phyloP scores from a whole-genome alignment of 164 flowering plant genomes.

The Umbellularia californica region DNA sequence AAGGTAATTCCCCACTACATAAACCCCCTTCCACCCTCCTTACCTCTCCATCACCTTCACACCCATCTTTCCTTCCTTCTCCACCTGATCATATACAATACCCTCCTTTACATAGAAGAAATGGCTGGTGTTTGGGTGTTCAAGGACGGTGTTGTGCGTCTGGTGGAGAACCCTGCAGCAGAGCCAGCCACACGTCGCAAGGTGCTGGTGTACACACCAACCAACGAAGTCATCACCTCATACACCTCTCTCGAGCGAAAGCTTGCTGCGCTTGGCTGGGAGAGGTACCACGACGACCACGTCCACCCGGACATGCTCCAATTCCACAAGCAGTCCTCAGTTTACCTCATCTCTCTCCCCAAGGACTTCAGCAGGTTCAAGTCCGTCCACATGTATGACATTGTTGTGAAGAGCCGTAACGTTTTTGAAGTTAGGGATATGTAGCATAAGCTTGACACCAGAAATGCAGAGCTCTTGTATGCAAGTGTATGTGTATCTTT shows the following conservation, averaged over 20 bases:
- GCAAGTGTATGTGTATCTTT: not conserved
- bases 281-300: constrained; percentile 76
- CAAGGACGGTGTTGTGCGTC: constrained; percentile 66
- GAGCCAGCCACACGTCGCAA: constrained; percentile 41
- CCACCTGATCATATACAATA: not conserved
- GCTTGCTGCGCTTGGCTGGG: constrained; percentile 71
- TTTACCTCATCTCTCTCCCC: constrained; percentile 90
- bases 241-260: constrained; percentile 50
- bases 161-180: constrained; percentile 55
- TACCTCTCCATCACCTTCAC: not conserved
- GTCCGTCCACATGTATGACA: constrained; percentile 87
- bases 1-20: not conserved
- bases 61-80: not conserved
- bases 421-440: constrained; percentile 71
- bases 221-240: constrained; percentile 59
- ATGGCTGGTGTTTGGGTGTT: constrained; percentile 98
- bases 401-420: constrained; percentile 75
- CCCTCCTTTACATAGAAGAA: not conserved
- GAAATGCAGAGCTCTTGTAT: not conserved
- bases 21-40: not conserved
- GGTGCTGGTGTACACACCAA: constrained; percentile 52
- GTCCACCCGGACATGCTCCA: constrained; percentile 75
- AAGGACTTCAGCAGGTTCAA: constrained; percentile 63
- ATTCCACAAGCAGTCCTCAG: constrained; percentile 72
- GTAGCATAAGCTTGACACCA: constrained; percentile 7